A percentile compares a stretch with the other conserved stretches of the same genome.
phyloP scores from a whole-genome alignment of 2,329 filamentous ascomycete species.

The Microdochium bolleyi region DNA sequence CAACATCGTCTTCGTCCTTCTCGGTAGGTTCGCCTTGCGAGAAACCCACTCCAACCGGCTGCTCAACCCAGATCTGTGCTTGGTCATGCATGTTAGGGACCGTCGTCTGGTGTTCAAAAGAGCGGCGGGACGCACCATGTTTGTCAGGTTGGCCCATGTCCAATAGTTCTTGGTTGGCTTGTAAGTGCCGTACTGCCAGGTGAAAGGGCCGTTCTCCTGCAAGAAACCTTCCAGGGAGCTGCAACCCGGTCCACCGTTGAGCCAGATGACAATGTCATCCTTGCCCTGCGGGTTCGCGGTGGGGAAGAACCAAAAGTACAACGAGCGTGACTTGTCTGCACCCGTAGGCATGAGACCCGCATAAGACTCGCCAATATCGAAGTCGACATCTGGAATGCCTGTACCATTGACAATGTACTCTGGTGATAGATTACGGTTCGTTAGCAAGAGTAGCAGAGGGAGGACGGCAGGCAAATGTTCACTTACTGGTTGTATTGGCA shows the following conservation, averaged over 20 bases:
- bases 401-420: constrained; percentile 54
- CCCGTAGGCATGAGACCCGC: constrained; percentile 49
- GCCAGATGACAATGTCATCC: constrained; percentile 38
- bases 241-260: constrained; percentile 31
- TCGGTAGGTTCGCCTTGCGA: constrained; percentile 30
- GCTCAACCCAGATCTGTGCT: constrained; percentile 43
- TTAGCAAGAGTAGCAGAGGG: neutral
- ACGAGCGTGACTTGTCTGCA: constrained; percentile 25
- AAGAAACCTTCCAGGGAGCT: constrained; percentile 47
- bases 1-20: constrained; percentile 42
- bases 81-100: neutral
- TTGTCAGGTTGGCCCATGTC: constrained; percentile 52
- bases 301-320: constrained; percentile 47
- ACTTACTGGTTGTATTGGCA: neutral
- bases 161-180: constrained; percentile 44
- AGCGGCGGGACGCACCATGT: constrained; percentile 27
- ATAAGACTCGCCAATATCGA: constrained; percentile 54
- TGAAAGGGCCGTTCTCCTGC: constrained; percentile 52
- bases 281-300: constrained; percentile 26
- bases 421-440: constrained; percentile 4
- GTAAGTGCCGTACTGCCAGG: constrained; percentile 47
- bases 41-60: constrained; percentile 21
- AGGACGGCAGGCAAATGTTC: neutral
- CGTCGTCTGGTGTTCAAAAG: neutral
- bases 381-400: constrained; percentile 54